phyloP scores from a whole-genome alignment of 345 rosid genomes.

The Lepidium sativum region DNA sequence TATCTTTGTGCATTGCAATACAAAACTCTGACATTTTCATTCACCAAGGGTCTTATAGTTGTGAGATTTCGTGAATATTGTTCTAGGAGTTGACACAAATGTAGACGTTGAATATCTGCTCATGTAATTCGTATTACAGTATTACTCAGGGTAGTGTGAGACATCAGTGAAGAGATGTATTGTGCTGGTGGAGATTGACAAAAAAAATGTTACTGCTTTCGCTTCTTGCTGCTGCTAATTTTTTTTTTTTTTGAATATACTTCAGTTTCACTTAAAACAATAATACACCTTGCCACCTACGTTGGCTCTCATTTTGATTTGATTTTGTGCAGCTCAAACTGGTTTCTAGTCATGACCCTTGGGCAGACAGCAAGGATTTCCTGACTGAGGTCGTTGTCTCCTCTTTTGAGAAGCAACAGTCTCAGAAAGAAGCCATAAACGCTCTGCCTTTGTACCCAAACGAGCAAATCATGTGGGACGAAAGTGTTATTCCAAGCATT shows the following conservation, averaged over 20 bases:
- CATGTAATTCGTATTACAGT: not conserved
- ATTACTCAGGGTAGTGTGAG: not conserved
- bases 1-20: not conserved
- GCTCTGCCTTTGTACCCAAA: conserved; percentile 98
- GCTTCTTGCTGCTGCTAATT: not conserved
- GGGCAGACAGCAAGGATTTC: conserved; percentile 84
- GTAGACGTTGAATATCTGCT: not conserved
- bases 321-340: conserved; percentile 66
- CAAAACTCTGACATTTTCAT: not conserved
- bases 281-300: conserved; percentile 13
- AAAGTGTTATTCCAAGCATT: conserved; percentile 96
- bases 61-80: not conserved
- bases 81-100: not conserved
- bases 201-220: not conserved
- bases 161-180: not conserved
- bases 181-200: not conserved
- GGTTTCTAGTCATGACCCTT: conserved; percentile 69
- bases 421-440: conserved; percentile 97
- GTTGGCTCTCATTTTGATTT: conserved; percentile 3
- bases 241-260: not conserved
- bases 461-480: conserved; percentile 99
- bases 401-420: conserved; percentile 83
- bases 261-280: not conserved
- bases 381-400: conserved; percentile 91
- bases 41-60: not conserved